phyloP scores from a whole-genome alignment of 2,329 filamentous ascomycete genomes.

The Monosporascus sp. region DNA sequence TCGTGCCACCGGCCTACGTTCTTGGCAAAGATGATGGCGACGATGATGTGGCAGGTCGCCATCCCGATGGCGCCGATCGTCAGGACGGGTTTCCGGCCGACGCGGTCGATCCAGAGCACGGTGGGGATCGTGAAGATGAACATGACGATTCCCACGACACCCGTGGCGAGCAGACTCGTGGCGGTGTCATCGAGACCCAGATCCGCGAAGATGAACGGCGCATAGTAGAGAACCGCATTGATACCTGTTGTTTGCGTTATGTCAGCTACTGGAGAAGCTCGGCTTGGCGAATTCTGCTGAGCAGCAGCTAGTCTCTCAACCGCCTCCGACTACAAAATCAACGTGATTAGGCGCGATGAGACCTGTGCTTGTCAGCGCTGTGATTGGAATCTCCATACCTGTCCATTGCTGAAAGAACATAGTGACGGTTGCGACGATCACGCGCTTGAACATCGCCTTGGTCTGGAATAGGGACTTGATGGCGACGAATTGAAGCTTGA shows the following conservation, averaged over 20 bases:
- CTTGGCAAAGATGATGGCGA: slow-evolving; percentile 62
- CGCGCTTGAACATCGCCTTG: slow-evolving; percentile 60
- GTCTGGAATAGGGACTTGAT: slow-evolving; percentile 60
- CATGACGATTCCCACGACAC: slow-evolving; percentile 67
- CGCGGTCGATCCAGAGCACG: slow-evolving; percentile 59
- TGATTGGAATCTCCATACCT: slow-evolving; percentile 8
- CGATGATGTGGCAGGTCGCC: slow-evolving; percentile 65
- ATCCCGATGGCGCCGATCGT: slow-evolving; percentile 63
- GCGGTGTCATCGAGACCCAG: slow-evolving; percentile 52
- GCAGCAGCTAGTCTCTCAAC: too few relatives aligned
- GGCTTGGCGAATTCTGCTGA: too few relatives aligned
- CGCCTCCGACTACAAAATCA: too few relatives aligned
- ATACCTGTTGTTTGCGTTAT: slow-evolving; percentile 25
- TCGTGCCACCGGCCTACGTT: slow-evolving; percentile 53
- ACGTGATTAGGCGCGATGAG: too few relatives aligned
- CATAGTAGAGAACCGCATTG: slow-evolving; percentile 62
- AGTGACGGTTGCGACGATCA: slow-evolving; percentile 56
- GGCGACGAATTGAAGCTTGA: slow-evolving; percentile 65
- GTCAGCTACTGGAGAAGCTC: neutral
- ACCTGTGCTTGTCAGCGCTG: slow-evolving; percentile 18
- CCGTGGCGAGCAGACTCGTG: slow-evolving; percentile 59
- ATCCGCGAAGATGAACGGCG: slow-evolving; percentile 62
- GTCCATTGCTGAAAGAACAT: slow-evolving; percentile 57
- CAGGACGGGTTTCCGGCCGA: slow-evolving; percentile 58
- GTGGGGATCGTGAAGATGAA: slow-evolving; percentile 62